Evolutionary conservation across 139 green algal genomes (phyloP), one percentile per base, ranked within the genome.

Genomic region (Nannochloris sp.): DNA sequence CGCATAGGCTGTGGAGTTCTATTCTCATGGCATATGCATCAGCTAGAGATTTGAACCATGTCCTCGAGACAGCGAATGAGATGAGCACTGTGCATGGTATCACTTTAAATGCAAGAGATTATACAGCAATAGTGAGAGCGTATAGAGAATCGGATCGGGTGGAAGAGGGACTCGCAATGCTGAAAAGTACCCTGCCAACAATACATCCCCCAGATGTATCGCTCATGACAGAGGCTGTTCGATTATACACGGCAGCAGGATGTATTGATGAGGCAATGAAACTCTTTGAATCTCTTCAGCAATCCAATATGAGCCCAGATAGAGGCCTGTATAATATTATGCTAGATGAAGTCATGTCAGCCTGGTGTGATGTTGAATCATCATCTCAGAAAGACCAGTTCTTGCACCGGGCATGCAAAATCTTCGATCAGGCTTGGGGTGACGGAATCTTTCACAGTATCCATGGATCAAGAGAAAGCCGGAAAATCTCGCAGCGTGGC

Each of bases 201-300:
- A 46, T 48, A 18, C 24, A 27, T 15, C 16, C 1, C 3, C 64
- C 64, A 44, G 82, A 89, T 61, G 61, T 68, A 3, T 87, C 90
- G 18, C 75, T 90, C 18, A 91, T 85, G 72, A 90, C 91, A 44
- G 81, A 83, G 9, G 79, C 92, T 31, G 80, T 92, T 37, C 72
- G 85, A n/a, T 73, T 79, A 25, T 65, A 91, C 48, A 34, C 27
- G 55, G 15, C 19, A 21, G 11, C 19, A 37, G 60, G 60, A 18
- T 19, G 0, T 9, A 54, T 54, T 18, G 14, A 37, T 5, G 14
- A 66, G 1, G 60, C 36, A 1, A 40, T 48, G 5, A 14, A 66
- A 12, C 12, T n/a, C n/a, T 66, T 66, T 21, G 10, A n/a, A 40
- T 27, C 34, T 19, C 36, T 66, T 19, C 23, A 25, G 1, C 9